phyloP scores from a whole-genome alignment of 768 basidiomycete species.

The Serpula lacrymans region DNA sequence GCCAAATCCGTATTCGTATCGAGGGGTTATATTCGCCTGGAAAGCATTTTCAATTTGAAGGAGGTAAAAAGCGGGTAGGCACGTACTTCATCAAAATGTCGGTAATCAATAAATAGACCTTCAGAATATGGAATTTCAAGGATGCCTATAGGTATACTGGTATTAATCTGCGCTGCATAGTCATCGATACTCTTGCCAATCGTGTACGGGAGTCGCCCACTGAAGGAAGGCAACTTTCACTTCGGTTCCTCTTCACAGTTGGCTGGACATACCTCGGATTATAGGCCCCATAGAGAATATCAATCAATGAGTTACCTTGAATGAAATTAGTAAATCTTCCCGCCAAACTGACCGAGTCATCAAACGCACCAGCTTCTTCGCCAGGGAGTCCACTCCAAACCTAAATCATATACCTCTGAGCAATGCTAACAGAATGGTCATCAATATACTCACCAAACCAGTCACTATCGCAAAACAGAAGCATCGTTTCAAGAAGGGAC shows the following conservation, averaged over 20 bases:
- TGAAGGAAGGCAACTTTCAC: conserved; percentile 14
- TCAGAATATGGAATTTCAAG: conserved; percentile 56
- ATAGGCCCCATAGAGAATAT: conserved; percentile 56
- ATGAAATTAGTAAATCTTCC: conserved; percentile 4
- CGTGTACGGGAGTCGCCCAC: conserved; percentile 46
- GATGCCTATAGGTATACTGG: conserved; percentile 24
- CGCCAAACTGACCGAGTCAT: background rate
- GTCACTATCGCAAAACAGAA: conserved; percentile 22
- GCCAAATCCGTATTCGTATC: conserved; percentile 50
- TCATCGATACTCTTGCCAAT: conserved; percentile 53
- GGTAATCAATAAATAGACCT: conserved; percentile 55
- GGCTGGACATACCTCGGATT: conserved; percentile 46
- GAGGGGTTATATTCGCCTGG: conserved; percentile 38
- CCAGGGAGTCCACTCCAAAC: conserved; percentile 58
- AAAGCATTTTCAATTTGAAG: no score
- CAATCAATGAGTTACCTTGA: conserved; percentile 52
- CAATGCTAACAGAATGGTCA: conserved; percentile 7
- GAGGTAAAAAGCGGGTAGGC: background rate
- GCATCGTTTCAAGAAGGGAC: background rate
- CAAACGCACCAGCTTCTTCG: conserved; percentile 52
- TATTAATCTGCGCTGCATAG: conserved; percentile 51
- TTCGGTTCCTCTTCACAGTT: no score
- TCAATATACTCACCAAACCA: conserved; percentile 17
- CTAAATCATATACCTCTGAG: conserved; percentile 10
- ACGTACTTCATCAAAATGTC: conserved; percentile 45